Percentiles rank a stretch among this genome's conserved stretches.
phyloP scores from a whole-genome alignment of 257 asterid species.

The Marsdenia floribunda region DNA sequence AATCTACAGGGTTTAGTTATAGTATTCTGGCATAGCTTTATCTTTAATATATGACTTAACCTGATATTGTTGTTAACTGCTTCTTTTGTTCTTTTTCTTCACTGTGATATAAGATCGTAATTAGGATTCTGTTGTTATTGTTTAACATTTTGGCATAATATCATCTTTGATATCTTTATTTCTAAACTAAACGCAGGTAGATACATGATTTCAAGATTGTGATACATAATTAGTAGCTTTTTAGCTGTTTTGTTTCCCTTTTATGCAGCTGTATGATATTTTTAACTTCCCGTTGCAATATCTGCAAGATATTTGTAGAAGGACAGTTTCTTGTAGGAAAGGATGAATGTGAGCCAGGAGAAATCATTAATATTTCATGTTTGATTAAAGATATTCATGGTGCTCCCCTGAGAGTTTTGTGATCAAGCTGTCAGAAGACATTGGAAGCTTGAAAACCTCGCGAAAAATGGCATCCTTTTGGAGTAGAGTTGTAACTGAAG shows the following conservation, averaged over 20 bases:
- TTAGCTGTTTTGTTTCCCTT: slow-evolving; percentile 14
- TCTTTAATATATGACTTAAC: not conserved
- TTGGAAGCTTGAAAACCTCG: slow-evolving; percentile 83
- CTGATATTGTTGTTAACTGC: not conserved
- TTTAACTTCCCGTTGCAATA: slow-evolving; percentile 52
- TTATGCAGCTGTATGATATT: slow-evolving; percentile 43
- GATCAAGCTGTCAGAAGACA: slow-evolving; percentile 80
- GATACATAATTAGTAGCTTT: slow-evolving; percentile 10
- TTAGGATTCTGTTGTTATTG: not conserved
- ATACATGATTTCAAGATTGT: slow-evolving; percentile 40
- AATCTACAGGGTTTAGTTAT: not conserved
- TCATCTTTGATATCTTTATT: not conserved
- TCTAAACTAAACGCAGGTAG: slow-evolving; percentile 74
- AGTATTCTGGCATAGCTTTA: not conserved
- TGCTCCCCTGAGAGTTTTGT: slow-evolving; percentile 91
- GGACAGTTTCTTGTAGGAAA: slow-evolving; percentile 54
- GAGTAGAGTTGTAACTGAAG: slow-evolving; percentile 81
- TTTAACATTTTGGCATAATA: not conserved
- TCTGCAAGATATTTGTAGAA: slow-evolving; percentile 95
- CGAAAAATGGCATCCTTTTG: slow-evolving; percentile 84
- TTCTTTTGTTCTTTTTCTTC: not conserved
- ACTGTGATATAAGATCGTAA: too few species aligned
- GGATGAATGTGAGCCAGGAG: slow-evolving; percentile 39
- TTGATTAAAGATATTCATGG: slow-evolving; percentile 90
- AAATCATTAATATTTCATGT: slow-evolving; percentile 42